Base-by-base conservation (phyloP, 441 rosid genomes). In the Iberis amara region DNA sequence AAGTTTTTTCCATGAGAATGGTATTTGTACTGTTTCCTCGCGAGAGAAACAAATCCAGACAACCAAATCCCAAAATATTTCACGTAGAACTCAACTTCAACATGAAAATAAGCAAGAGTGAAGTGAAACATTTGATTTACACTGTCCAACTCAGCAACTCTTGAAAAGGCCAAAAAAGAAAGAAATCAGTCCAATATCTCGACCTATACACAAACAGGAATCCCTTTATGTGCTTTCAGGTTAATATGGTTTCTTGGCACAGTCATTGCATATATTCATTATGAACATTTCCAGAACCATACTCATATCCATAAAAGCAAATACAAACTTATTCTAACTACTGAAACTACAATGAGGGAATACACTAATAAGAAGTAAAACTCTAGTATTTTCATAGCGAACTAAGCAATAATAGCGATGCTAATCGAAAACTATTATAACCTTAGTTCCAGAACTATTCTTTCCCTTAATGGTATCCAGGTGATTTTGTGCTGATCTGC, bases 201-300 rank as follows among this genome's bases (percentile, higher is more conserved):
- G 49, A 46, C 44, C 21, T 48, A 35, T 35, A 39, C 38, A 49
- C 57, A 55, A 64, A 64, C 14, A 44, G n/a, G 51, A 31, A 51
- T 43, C 35, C 39, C 30, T 55, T 50, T 30, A 28, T 9, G 41
- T 30, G 30, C 27, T 9, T 48, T 41, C 57, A 31, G n/a, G 43
- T 31, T 10, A 57, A 50, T 21, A 9, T 50, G 41, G 42, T 42
- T 65, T 28, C 39, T 28, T 12, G 21, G 12, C 11, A 3, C 36
- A 43, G 13, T 44, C 33, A 36, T 12, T 44, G 41, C 33, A 48
- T 5, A 47, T n/a, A 36, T 48, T 37, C 41, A 42, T 5, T 15
- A 42, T 26, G 23, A 48, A 7, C 28, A 28, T 57, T 36, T 39
- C 61, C 47, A 43, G 27, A 49, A 48, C 40, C 46, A 42, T 35